Percentiles rank a stretch among this genome's conserved stretches.
phyloP scores from a whole-genome alignment of 2,329 filamentous ascomycete genomes.

The Aspergillus caelatus region DNA sequence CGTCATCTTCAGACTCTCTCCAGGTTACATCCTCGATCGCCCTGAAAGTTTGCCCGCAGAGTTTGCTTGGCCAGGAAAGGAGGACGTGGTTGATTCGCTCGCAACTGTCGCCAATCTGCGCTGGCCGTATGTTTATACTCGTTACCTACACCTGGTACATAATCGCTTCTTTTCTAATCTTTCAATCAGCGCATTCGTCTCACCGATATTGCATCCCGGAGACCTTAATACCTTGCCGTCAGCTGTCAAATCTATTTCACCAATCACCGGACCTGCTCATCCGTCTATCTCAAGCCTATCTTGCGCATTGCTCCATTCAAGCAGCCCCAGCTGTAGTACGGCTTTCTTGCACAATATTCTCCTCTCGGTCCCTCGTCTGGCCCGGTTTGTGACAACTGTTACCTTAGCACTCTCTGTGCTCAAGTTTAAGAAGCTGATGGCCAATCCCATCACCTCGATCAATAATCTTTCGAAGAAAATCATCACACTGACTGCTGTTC shows the following conservation, averaged over 20 bases:
- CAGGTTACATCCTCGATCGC: slow-evolving; percentile 74
- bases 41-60: slow-evolving; percentile 69
- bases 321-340: slow-evolving; percentile 82
- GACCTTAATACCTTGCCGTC: slow-evolving; percentile 63
- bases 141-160: neutral
- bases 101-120: slow-evolving; percentile 77
- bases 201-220: slow-evolving; percentile 81
- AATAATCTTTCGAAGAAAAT: slow-evolving; percentile 69
- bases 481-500: slow-evolving; percentile 73
- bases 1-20: slow-evolving; percentile 71
- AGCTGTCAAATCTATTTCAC: slow-evolving; percentile 67
- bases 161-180: neutral
- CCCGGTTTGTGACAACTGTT: slow-evolving; percentile 70
- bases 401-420: slow-evolving; percentile 70
- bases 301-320: slow-evolving; percentile 86
- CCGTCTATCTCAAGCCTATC: slow-evolving; percentile 82
- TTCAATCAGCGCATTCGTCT: slow-evolving; percentile 68
- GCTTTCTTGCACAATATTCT: slow-evolving; percentile 89
- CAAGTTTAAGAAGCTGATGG: slow-evolving; percentile 67
- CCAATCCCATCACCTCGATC: slow-evolving; percentile 68
- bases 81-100: slow-evolving; percentile 78
- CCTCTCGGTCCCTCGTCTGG: slow-evolving; percentile 75
- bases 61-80: slow-evolving; percentile 73
- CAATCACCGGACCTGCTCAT: slow-evolving; percentile 81
- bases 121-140: slow-evolving; percentile 71